Base-by-base conservation (phyloP, 768 basidiomycete species). In the Amanita rimosa region DNA sequence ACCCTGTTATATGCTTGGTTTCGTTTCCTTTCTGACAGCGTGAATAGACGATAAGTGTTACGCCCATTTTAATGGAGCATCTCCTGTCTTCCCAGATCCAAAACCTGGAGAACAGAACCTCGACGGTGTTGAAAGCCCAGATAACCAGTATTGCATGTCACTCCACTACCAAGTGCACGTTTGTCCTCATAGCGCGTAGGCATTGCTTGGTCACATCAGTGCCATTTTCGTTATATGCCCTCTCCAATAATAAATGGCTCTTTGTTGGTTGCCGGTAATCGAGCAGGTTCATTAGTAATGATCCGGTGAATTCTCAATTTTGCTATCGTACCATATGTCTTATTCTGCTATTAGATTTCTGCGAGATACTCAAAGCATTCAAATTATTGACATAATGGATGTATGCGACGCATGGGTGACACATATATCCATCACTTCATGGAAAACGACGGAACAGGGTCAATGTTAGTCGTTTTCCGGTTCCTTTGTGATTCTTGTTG, bases 171-270 rank as follows among this genome's bases (percentile, higher is more conserved):
- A 21, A 36, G 11, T 16, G 14, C 27, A 39, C n/a, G 26, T 31
- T 29, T 26, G 24, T 27, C 17, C 26, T 40, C 26, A 40, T 6
- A 19, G 13, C 17, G 8, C 7, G 10, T 54, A 89, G 86, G 81
- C 57, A 74, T 85, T 27, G 66, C 71, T 11, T 91, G 87, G 87
- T 81, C 86, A 3, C 53, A 61, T 24, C 80, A 83, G 58, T 67
- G 76, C 1, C 64, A 77, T 49, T 85, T 84, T 63, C 70, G 69
- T 9, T 52, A 74, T 8, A 57, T 54, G 10, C 82, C 84, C 2
- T 58, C 67, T 7, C 75, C 76, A 0, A 44, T 60, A 19, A 43
- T 74, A 3, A 76, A 86, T 51, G 75, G 71, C 2, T 89, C 87
- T 3, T 60, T 88, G 0, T 72, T 91, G 3, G 71, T 83, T n/a